Evolutionary conservation across 2,329 filamentous ascomycete genomes (phyloP).

Genomic region (Lanzia echinophila): DNA sequence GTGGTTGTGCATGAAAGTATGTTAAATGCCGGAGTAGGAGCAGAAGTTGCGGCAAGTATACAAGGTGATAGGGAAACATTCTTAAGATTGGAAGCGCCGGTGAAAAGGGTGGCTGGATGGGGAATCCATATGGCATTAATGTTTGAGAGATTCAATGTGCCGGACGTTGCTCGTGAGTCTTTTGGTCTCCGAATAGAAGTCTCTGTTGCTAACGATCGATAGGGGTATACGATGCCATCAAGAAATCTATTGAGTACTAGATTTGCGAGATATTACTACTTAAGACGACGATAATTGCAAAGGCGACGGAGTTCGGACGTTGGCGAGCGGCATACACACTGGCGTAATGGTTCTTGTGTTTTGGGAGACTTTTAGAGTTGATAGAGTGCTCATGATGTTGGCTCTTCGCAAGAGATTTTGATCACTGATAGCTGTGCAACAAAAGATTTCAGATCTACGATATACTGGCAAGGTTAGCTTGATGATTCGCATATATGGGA

Average conservation of each 20-base stretch:
- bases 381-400: too few species aligned
- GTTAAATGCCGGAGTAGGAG: constrained; percentile 66
- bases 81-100: constrained; percentile 60
- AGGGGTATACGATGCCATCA: constrained; percentile 33
- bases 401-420: too few species aligned
- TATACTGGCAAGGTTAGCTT: too few species aligned
- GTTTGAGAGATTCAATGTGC: constrained; percentile 60
- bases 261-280: background rate
- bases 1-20: constrained; percentile 71
- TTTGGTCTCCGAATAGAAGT: background rate
- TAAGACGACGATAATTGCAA: background rate
- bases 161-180: constrained; percentile 61
- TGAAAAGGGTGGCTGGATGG: constrained; percentile 64
- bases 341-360: too few species aligned
- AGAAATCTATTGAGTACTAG: constrained; percentile 28
- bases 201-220: constrained; percentile 13
- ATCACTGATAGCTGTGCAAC: too few species aligned
- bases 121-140: constrained; percentile 59
- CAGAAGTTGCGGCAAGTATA: constrained; percentile 65
- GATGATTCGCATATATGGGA: too few species aligned
- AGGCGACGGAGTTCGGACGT: background rate
- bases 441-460: too few species aligned
- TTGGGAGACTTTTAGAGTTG: too few species aligned
- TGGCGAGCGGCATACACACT: background rate
- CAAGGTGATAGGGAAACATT: constrained; percentile 58